phyloP scores from a whole-genome alignment of 116 monocot genomes.

The Papilionanthe hybrid region DNA sequence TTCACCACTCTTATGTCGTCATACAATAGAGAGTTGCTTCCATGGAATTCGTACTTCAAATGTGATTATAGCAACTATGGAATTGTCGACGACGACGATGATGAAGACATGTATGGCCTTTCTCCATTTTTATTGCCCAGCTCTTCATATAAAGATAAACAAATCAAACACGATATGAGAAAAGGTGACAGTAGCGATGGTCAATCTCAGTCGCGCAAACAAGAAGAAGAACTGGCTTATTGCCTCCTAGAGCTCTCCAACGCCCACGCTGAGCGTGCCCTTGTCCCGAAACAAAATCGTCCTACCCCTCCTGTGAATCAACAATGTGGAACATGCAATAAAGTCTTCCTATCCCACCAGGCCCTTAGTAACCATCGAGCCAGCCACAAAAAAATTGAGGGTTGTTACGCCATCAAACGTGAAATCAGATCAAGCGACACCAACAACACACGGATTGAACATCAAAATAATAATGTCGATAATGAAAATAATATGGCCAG shows the following conservation, averaged over 20 bases:
- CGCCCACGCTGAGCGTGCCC: conserved; percentile 29
- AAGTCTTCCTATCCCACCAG: conserved; percentile 80
- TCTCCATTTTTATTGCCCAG: too few species aligned
- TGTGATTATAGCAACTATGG: too few species aligned
- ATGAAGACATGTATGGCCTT: too few species aligned
- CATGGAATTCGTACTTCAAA: too few species aligned
- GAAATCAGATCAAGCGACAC: conserved; percentile 5
- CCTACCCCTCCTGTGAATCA: too few species aligned
- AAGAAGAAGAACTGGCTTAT: too few species aligned
- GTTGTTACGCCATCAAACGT: conserved; percentile 48
- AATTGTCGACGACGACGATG: too few species aligned
- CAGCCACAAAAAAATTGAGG: conserved; percentile 87
- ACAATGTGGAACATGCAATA: conserved; percentile 32
- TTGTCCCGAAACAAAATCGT: conserved; percentile 23
- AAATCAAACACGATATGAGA: too few species aligned
- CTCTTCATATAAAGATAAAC: too few species aligned
- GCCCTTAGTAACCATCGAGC: conserved; percentile 91
- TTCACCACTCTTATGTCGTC: background rate
- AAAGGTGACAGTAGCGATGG: too few species aligned
- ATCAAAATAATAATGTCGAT: background rate
- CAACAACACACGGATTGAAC: background rate
- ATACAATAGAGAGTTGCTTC: too few species aligned
- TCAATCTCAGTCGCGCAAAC: too few species aligned
- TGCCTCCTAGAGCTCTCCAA: conserved; percentile 9
- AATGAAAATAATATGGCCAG: background rate